Base-by-base conservation (phyloP, 2,329 filamentous ascomycete genomes). In the Penicillium hordei region DNA sequence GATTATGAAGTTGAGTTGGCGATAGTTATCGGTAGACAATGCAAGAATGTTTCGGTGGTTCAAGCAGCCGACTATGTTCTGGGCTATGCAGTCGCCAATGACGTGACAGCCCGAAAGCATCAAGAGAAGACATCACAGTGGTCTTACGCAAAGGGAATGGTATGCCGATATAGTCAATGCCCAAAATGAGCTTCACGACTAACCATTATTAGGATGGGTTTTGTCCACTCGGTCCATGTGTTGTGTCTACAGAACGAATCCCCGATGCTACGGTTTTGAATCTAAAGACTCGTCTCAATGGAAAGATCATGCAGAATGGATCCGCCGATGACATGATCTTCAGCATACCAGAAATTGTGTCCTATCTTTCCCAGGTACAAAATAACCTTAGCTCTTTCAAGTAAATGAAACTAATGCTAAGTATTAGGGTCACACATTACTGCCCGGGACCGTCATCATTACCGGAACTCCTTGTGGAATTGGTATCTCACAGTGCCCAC, bases 241-340 rank as follows among this genome's bases (percentile, higher is more conserved):
- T 62, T 48, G 60, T 60, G 9, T 62, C 58, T n/a, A 45, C 54
- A 12, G 48, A 59, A 19, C n/a, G 51, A 29, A 40, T 58, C 12
- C 55, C 48, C 4, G 42, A 61, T 31, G 43, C 56, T 21, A 17
- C 51, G 4, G 15, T 43, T 23, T 52, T 59, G 21, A 49, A 59
- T 10, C 42, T 61, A 15, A 46, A 51, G 38, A 62, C 58, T 21
- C 51, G n/a, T 15, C 52, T 62, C 15, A 60, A 60, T 36, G 55
- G 55, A 25, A 60, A 57, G 48, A 58, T 48, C 4, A 58, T 60
- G 58, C 60, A 62, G 36, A 56, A 60, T 34, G 52, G 52, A 19
- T 58, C 55, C 33, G 59, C 56, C 3, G 56, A 59, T 39, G 56
- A 61, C 38, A 61, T 61, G 59, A 61, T 61, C 23, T 61, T 61